A percentile compares a stretch with the other conserved stretches of the same genome.
phyloP scores from a whole-genome alignment of 495 filamentous ascomycete species.

The Tuber umbilicatum region DNA sequence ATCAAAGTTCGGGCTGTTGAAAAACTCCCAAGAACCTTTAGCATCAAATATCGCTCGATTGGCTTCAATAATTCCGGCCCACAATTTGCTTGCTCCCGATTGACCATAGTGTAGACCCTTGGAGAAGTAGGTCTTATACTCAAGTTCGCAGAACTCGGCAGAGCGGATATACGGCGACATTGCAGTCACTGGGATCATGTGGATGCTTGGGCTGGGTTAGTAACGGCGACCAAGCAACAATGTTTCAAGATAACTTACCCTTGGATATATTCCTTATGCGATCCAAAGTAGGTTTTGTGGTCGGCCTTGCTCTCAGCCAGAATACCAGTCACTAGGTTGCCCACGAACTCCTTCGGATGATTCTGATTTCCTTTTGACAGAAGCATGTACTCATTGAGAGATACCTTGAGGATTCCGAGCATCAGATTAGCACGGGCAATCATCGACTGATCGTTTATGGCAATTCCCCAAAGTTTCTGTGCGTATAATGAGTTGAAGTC shows the following conservation, averaged over 20 bases:
- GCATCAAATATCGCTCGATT: constrained; percentile 77
- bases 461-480: constrained; percentile 85
- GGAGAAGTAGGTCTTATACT: constrained; percentile 72
- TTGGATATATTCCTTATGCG: constrained; percentile 72
- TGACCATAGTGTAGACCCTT: not conserved
- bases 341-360: constrained; percentile 67
- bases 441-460: constrained; percentile 66
- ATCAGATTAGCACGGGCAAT: constrained; percentile 80
- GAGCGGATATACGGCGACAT: constrained; percentile 59
- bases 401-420: constrained; percentile 65
- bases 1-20: constrained; percentile 58
- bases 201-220: constrained; percentile 51
- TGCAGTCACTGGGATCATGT: constrained; percentile 86
- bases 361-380: constrained; percentile 62
- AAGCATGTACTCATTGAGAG: constrained; percentile 73
- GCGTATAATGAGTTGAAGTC: constrained; percentile 83
- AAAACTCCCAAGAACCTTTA: constrained; percentile 61
- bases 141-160: constrained; percentile 64
- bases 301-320: constrained; percentile 95
- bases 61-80: constrained; percentile 75
- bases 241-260: constrained; percentile 42
- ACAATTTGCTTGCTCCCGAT: constrained; percentile 49
- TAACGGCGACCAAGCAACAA: not conserved
- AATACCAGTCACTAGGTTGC: constrained; percentile 82
- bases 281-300: constrained; percentile 90